Base-by-base conservation (phyloP, 2,329 filamentous ascomycete species). In the Phyllosticta citriasiana region DNA sequence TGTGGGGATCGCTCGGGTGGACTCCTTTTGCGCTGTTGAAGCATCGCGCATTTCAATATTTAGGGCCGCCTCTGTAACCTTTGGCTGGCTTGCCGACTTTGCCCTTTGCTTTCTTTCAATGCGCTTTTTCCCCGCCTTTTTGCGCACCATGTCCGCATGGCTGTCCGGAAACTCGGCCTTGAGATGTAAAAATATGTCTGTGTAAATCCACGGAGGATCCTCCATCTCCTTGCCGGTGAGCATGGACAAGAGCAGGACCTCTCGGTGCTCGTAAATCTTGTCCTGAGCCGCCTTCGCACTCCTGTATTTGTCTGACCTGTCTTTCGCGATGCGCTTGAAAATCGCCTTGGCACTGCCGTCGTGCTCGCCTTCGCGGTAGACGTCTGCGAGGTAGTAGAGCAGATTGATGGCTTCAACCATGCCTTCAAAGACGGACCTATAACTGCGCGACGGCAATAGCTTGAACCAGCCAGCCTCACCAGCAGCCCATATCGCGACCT, bases 401-500 rank as follows among this genome's bases (percentile, higher is more conserved):
- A 89, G 73, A 8, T 79, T 77, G 12, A 88, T 81, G 1, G 84
- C 86, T 69, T 88, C 80, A 57, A 81, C 78, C 78, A 88, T 88
- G 55, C 79, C 76, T 30, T 80, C 73, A 71, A 82, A 86, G 27
- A 83, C 82, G 5, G 73, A 66, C 57, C 75, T 73, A 70, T 89
- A 91, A 2, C 74, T 71, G 9, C 76, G 68, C n/a, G 81, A 76
- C 1, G 88, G 86, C 33, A 76, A 76, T 52, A 91, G 79, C 67
- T 86, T 82, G 69, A 84, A 89, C 86, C 87, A 90, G 53, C 86
- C 87, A 12, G 84, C 81, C 59, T 77, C 71, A 47, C 85, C 85
- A 30, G 79, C 77, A 1, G 86, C 84, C 88, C 88, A 91, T 30
- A 88, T 76, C n/a, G 82, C 77, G 3, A 82, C 78, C 19, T 78